phyloP scores from a whole-genome alignment of 1,139 yeast genomes.

The Hemisphaericaspora subhashii region DNA sequence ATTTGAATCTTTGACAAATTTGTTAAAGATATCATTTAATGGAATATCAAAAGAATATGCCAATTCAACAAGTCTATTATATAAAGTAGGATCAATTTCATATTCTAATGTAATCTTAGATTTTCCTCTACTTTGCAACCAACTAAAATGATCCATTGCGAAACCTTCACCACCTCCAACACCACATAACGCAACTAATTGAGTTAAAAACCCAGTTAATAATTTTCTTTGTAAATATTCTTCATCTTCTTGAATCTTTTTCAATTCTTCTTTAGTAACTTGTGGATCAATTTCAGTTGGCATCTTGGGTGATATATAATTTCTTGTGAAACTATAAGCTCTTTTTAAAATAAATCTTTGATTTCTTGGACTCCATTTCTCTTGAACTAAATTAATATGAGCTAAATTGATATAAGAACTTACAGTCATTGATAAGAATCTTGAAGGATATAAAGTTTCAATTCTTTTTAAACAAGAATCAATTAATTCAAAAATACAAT shows the following conservation, averaged over 20 bases:
- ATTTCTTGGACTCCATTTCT: conserved; percentile 18
- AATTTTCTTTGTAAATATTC: conserved; percentile 49
- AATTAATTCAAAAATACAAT: conserved; percentile 62
- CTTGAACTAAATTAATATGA: conserved; percentile 33
- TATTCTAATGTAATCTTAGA: conserved; percentile 16
- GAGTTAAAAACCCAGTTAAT: conserved; percentile 42
- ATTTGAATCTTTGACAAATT: conserved; percentile 28
- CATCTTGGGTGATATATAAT: conserved; percentile 52
- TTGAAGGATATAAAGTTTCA: conserved; percentile 70
- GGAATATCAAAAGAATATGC: conserved; percentile 66
- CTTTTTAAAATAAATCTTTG: conserved; percentile 55
- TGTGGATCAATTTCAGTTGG: conserved; percentile 34
- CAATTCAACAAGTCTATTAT: conserved; percentile 53
- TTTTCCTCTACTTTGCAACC: conserved; percentile 18
- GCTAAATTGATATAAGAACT: conserved; percentile 54
- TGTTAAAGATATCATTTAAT: conserved; percentile 39
- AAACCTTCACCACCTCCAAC: conserved; percentile 23
- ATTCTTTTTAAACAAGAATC: conserved; percentile 53
- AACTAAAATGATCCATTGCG: conserved; percentile 25
- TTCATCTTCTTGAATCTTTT: conserved; percentile 50
- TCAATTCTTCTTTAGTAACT: conserved; percentile 37
- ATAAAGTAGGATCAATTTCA: conserved; percentile 17
- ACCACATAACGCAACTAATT: conserved; percentile 43
- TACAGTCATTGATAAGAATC: conserved; percentile 67
- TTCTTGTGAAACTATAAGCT: conserved; percentile 63